phyloP scores from a whole-genome alignment of 192 early-diverging fungal genomes.

The Funneliformis mosseae region DNA sequence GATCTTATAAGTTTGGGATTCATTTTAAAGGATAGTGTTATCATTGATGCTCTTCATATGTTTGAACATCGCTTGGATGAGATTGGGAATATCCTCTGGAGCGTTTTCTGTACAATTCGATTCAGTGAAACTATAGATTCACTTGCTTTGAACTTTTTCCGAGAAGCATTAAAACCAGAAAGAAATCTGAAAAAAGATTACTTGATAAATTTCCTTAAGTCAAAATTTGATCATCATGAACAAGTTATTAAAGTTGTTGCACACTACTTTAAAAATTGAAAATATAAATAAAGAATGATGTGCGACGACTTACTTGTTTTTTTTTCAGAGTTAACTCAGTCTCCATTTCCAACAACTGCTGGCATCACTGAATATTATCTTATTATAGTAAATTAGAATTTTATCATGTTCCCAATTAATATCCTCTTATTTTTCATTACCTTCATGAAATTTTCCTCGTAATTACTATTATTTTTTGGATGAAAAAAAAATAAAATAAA shows the following conservation, averaged over 20 bases:
- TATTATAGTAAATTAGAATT: too few relatives aligned
- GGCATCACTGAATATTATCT: too few relatives aligned
- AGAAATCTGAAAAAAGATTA: neutral
- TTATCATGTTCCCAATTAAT: too few relatives aligned
- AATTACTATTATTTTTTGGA: too few relatives aligned
- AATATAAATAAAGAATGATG: too few relatives aligned
- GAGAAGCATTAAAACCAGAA: neutral
- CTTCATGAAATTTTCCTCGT: too few relatives aligned
- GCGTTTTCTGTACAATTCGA: neutral
- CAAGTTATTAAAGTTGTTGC: neutral
- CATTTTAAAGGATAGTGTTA: neutral
- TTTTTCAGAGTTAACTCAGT: too few relatives aligned
- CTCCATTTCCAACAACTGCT: too few relatives aligned
- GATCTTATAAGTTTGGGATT: constrained; percentile 5
- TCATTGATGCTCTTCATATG: constrained; percentile 9
- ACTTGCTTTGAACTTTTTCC: neutral
- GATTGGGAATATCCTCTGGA: neutral
- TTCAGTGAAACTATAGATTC: neutral
- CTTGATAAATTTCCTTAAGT: neutral
- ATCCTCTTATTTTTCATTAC: too few relatives aligned
- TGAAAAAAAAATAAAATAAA: too few relatives aligned
- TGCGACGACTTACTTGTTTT: too few relatives aligned
- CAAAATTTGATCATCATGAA: too few relatives aligned
- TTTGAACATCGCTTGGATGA: constrained; percentile 10
- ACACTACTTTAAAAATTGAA: neutral